These are phyloP conservation scores for Cucurbitaria berberidis DNA, from an alignment of 2,329 filamentous ascomycete species.

Conservation along the genomic window DNA sequence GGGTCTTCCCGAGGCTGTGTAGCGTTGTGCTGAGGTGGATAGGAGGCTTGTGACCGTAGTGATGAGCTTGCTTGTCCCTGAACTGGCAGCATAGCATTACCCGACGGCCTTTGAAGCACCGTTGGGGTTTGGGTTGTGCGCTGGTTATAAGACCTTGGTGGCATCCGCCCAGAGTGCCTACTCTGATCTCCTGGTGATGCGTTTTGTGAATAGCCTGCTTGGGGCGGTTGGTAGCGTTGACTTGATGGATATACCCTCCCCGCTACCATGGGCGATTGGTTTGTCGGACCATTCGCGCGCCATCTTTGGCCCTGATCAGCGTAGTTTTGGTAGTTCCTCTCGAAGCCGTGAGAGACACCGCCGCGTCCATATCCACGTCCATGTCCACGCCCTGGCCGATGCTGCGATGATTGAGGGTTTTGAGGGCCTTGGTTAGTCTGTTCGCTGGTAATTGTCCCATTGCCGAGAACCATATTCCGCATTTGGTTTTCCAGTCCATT, in stretches of 20 bases:
- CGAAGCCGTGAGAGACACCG: conserved; percentile 15
- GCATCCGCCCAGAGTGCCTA: conserved; percentile 1
- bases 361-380: conserved; percentile 31
- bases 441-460: conserved; percentile 46
- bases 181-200: background rate
- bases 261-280: conserved; percentile 9
- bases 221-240: conserved; percentile 16
- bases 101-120: conserved; percentile 31
- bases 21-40: conserved; percentile 22
- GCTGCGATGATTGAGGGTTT: conserved; percentile 19
- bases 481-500: conserved; percentile 60
- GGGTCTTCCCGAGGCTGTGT: conserved; percentile 30
- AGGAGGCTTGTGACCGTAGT: conserved; percentile 14
- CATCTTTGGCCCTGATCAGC: conserved; percentile 16
- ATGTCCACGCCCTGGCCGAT: conserved; percentile 24
- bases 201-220: conserved; percentile 6
- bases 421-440: conserved; percentile 25
- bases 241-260: conserved; percentile 12
- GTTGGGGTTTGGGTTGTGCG: conserved; percentile 18
- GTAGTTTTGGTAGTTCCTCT: conserved; percentile 10
- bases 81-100: conserved; percentile 8
- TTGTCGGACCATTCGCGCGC: conserved; percentile 4
- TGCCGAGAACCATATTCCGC: conserved; percentile 65
- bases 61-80: conserved; percentile 5
- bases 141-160: conserved; percentile 6